Conservation (phyloP, 2,329 filamentous ascomycete genomes). For the Penicillium sp. region DNA sequence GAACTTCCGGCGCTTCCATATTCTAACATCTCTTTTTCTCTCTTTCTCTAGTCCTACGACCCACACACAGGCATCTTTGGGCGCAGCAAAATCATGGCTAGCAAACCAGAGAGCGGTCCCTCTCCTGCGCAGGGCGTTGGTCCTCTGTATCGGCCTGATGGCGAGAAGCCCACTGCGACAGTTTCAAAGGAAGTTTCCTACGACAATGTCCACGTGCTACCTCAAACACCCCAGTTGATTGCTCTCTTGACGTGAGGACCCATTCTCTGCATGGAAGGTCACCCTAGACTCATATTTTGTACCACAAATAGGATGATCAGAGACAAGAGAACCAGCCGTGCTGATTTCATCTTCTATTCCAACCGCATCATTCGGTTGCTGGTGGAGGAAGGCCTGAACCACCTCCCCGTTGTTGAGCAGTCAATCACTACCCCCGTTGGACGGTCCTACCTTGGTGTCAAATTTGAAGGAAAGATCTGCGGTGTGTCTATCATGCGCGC, state of each 20-base stretch:
- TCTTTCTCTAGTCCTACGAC: background rate
- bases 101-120: conserved; percentile 29
- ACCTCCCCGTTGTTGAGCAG: conserved; percentile 86
- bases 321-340: conserved; percentile 81
- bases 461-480: conserved; percentile 97
- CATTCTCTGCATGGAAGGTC: conserved; percentile 1
- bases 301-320: conserved; percentile 75
- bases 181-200: conserved; percentile 79
- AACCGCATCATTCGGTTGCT: conserved; percentile 96
- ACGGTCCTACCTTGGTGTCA: conserved; percentile 80
- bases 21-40: background rate
- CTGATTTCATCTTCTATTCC: conserved; percentile 98
- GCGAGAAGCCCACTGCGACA: conserved; percentile 80
- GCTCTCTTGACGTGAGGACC: conserved; percentile 86
- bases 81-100: conserved; percentile 20
- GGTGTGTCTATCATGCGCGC: conserved; percentile 98
- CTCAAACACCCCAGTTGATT: conserved; percentile 95
- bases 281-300: conserved; percentile 7
- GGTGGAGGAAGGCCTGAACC: conserved; percentile 95
- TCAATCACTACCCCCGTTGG: conserved; percentile 89
- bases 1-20: background rate
- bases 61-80: background rate
- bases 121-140: conserved; percentile 67
- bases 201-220: conserved; percentile 84
- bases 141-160: conserved; percentile 71